Conservation (phyloP, 2,329 filamentous ascomycete species). For the Trichoderma pleuroti region DNA sequence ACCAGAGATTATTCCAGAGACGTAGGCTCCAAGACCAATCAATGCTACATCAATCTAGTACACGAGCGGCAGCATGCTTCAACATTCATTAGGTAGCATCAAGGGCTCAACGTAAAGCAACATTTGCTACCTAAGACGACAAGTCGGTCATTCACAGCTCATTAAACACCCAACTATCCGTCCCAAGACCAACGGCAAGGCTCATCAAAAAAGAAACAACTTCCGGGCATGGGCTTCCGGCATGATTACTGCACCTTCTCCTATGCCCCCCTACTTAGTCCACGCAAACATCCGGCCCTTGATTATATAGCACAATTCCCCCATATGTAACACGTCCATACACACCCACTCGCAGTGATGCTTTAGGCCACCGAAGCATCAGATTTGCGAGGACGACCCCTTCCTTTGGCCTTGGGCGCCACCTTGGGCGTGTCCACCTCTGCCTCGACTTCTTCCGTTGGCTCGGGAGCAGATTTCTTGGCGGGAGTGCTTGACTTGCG, state of each 20-base stretch:
- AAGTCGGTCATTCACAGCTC: neutral
- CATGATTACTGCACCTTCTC: neutral
- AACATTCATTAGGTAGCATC: neutral
- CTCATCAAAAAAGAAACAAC: neutral
- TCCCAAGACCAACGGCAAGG: neutral
- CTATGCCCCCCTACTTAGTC: neutral
- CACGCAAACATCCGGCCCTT: neutral
- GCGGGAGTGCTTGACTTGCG: slow-evolving; percentile 18
- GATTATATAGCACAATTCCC: neutral
- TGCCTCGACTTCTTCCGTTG: neutral
- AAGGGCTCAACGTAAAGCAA: neutral
- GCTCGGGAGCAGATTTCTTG: slow-evolving; percentile 6
- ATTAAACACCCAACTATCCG: neutral
- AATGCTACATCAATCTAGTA: neutral
- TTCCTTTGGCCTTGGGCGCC: slow-evolving; percentile 4
- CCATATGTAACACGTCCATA: neutral
- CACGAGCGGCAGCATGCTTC: neutral
- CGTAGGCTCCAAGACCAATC: neutral
- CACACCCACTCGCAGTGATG: neutral
- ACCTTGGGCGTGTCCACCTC: neutral
- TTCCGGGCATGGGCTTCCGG: neutral
- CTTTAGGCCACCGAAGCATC: neutral
- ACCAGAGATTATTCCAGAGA: neutral
- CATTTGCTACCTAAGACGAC: neutral
- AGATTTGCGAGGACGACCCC: slow-evolving; percentile 29